Evolutionary conservation across 352 stramenopile species (phyloP), one percentile per base, ranked within the genome.

Genomic region (Globisporangium iwayamae): DNA sequence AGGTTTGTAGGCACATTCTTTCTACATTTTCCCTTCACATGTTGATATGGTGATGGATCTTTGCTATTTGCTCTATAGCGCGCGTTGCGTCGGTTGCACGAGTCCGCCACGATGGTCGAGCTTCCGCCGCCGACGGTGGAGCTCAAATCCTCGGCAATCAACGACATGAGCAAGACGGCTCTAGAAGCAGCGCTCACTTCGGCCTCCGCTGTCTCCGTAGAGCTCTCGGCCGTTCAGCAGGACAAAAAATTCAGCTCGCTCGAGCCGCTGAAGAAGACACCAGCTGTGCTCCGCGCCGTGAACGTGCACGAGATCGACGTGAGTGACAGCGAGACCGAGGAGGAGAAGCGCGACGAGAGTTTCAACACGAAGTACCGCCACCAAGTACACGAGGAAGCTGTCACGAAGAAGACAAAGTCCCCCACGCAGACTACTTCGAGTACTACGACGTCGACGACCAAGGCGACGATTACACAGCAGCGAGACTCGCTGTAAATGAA

Each of bases 51-150:
- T 36, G 28, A 32, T 68, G 6, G 3, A 25, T 22, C 4, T 55
- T 28, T 32, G 18, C 4, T 20, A 36, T 18, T 41, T 13, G 1
- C 58, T 8, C 8, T 39, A 53, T 46, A 89, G 67, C 70, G 71
- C 5, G 28, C 74, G 3, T 56, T 90, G 4, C 71, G 73, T 32
- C 70, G 67, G 30, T 48, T 87, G 43, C 79, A 86, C 41, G 80
- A 91, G 60, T 78, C 73, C 13, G 67, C 72, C n/a, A 80, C 77
- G 7, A 65, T 86, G 10, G 72, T 88, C 36, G 69, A 88, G 0
- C 61, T 86, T 8, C 75, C 80, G 22, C 43, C 70, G 16, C 64
- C 69, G 28, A 38, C 73, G 47, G 52, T 84, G 52, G 66, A 77
- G 34, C 66, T 87, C 50, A 85, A 87, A 60, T 60, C 71, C 14